Evolutionary conservation across 805 yeast genomes (phyloP).

Genomic region (Starmerella potacharoeniae): DNA sequence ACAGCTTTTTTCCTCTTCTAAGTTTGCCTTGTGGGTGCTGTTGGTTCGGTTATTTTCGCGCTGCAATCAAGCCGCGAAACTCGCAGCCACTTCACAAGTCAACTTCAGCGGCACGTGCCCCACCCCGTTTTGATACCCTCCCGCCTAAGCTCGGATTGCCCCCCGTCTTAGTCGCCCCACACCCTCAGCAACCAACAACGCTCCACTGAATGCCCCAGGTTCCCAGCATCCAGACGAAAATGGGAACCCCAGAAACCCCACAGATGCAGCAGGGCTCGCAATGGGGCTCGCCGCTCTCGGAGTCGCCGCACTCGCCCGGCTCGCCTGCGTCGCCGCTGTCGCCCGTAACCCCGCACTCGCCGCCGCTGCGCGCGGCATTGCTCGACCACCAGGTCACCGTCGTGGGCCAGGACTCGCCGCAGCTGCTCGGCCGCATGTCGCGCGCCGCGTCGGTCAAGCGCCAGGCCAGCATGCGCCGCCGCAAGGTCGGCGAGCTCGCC

Average conservation of each 20-base stretch:
- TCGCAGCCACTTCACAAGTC: neutral
- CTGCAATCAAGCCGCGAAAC: neutral
- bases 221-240: neutral
- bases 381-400: neutral
- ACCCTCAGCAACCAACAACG: neutral
- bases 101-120: neutral
- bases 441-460: slow-evolving; percentile 9
- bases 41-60: neutral
- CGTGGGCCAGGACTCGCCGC: neutral
- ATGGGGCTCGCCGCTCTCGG: slow-evolving; percentile 6
- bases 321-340: neutral
- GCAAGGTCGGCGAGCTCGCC: slow-evolving; percentile 26
- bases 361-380: neutral
- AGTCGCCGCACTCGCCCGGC: slow-evolving; percentile 10
- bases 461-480: slow-evolving; percentile 2
- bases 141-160: neutral
- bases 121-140: neutral
- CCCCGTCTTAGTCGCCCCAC: too few relatives aligned
- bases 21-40: neutral
- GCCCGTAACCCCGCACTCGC: slow-evolving; percentile 1
- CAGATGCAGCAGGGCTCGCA: slow-evolving; percentile 7
- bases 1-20: neutral
- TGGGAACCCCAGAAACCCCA: slow-evolving; percentile 6
- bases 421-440: slow-evolving; percentile 1
- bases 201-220: neutral